Base-by-base conservation (phyloP, 2,329 filamentous ascomycete species). In the Sporothrix euskadiensis region DNA sequence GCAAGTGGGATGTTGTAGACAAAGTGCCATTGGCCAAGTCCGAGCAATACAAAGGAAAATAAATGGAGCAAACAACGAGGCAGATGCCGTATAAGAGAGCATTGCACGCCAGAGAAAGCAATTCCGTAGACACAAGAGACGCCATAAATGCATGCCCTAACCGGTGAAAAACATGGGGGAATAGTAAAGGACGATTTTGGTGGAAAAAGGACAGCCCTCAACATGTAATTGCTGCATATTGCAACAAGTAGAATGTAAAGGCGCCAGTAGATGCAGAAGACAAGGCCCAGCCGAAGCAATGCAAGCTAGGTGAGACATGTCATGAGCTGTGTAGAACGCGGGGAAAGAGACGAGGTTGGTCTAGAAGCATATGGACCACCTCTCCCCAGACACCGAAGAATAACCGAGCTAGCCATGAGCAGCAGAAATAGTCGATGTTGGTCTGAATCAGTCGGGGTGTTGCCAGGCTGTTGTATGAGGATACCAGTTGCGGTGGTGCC, bases 61-160 rank as follows among this genome's bases (percentile, higher is more conserved):
- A 61, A 73, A n/a, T 19, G 61, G 44, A 71, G 39, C 59, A 72
- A 52, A 72, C 66, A n/a, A 69, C 32, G 26, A 72, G 32, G 41
- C 52, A 30, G 56, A 26, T 44, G 47, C 22, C 30, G 59, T 41
- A 47, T 59, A 32, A 41, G 35, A 52, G 14, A 26, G 39, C 44
- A 66, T 26, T 35, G 47, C 19, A 52, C 41, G 39, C 70, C 71
- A 30, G 57, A 49, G 57, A 72, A 66, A 72, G 70, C 19, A 66
- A 57, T 26, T 9, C n/a, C 39, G 39, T 66, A 30, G 39, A 47
- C 61, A 66, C 39, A 47, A 66, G 22, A 66, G 39, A 66, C 61
- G 61, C 61, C 39, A 47, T 30, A 47, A 4, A 32, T 44, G 39
- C 39, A 47, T 44, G 22, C 14, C 39, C 39, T 44, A 30, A 47